These are phyloP conservation scores for Colletotrichum agaves DNA, from an alignment of 2,329 filamentous ascomycete species.

Conservation along the genomic window DNA sequence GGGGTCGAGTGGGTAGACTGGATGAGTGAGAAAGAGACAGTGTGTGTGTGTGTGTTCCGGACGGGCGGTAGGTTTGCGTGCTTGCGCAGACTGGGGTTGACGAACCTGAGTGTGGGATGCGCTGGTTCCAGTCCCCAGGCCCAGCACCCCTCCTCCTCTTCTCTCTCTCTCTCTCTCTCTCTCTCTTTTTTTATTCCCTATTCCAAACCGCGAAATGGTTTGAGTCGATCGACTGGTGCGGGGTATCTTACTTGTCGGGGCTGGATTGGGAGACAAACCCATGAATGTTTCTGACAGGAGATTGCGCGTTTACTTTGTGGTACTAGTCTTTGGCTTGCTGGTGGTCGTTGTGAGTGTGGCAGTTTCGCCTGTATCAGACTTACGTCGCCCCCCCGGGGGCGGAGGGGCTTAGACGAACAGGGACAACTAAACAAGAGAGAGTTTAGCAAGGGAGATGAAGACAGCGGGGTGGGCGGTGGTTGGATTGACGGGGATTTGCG, in stretches of 20 bases:
- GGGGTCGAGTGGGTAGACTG: neutral
- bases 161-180: neutral
- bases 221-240: conserved; percentile 1
- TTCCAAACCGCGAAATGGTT: neutral
- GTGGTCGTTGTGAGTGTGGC: neutral
- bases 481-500: neutral
- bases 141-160: neutral
- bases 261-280: neutral
- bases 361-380: too few relatives aligned
- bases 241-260: neutral
- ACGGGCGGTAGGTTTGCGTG: neutral
- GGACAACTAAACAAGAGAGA: neutral
- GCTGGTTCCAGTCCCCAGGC: conserved; percentile 17
- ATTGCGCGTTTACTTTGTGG: conserved; percentile 2
- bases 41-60: conserved; percentile 1
- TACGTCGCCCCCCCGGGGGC: too few relatives aligned
- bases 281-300: neutral
- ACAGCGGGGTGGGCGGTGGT: neutral
- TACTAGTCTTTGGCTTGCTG: neutral
- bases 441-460: neutral
- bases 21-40: neutral
- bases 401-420: neutral
- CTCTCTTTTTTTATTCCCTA: neutral
- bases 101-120: conserved; percentile 4
- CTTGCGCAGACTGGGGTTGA: neutral